Conservation (phyloP, 2,329 filamentous ascomycete genomes). For the Fragosphaeria purpurea region DNA sequence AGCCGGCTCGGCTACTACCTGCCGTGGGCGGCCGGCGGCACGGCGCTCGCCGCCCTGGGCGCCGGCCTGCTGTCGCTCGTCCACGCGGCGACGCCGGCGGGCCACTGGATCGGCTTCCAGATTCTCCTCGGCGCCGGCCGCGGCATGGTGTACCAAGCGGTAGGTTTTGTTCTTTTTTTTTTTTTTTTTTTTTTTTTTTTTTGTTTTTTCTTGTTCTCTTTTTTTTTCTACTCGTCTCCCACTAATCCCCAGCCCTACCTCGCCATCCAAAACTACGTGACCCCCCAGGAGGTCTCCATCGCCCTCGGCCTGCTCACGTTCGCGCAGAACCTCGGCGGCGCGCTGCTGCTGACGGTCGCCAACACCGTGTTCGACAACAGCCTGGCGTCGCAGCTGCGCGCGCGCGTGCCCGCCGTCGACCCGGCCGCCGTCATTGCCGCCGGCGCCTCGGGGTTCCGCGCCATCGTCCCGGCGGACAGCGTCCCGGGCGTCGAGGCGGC, state of each 20-base stretch:
- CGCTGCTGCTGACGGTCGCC: constrained; percentile 37
- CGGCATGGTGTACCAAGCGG: constrained; percentile 18
- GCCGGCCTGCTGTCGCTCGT: constrained; percentile 25
- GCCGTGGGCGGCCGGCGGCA: constrained; percentile 22
- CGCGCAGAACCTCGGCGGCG: constrained; percentile 40
- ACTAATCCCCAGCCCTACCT: constrained; percentile 12
- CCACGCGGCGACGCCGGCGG: constrained; percentile 13
- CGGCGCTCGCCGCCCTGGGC: constrained; percentile 22
- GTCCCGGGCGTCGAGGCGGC: constrained; percentile 24
- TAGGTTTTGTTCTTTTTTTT: not conserved
- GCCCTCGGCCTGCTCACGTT: constrained; percentile 32
- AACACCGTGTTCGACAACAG: constrained; percentile 43
- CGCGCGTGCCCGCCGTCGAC: not conserved
- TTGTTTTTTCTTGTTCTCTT: not conserved
- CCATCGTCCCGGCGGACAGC: constrained; percentile 18
- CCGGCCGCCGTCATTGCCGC: constrained; percentile 1
- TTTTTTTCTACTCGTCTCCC: not conserved
- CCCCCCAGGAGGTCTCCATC: constrained; percentile 14
- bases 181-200: not conserved
- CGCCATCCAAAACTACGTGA: constrained; percentile 17
- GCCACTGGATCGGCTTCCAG: constrained; percentile 24
- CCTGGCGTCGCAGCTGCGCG: not conserved
- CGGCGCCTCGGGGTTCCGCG: constrained; percentile 16
- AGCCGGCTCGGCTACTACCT: constrained; percentile 24
- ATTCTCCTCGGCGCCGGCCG: constrained; percentile 18